phyloP scores from a whole-genome alignment of 1,139 yeast species.

The Magnusiomyces tetraspermus region DNA sequence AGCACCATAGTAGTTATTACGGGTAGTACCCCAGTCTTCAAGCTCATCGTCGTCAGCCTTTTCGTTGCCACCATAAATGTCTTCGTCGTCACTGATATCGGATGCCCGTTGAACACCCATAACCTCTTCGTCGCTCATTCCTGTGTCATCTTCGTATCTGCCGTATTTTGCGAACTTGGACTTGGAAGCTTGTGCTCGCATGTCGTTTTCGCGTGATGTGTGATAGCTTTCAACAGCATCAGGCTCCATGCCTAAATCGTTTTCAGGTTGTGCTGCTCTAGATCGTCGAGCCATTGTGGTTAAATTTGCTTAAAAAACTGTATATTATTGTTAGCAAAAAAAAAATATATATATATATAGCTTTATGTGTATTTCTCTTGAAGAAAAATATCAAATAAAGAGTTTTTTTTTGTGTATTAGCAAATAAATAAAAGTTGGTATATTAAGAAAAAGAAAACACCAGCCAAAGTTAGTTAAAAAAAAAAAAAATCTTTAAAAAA shows the following conservation, averaged over 20 bases:
- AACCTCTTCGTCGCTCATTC: conserved; percentile 45
- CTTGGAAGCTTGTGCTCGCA: conserved; percentile 8
- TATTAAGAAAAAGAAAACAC: too few relatives aligned
- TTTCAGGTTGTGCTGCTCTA: neutral
- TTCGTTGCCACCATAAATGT: conserved; percentile 27
- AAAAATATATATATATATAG: too few relatives aligned
- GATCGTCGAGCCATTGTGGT: conserved; percentile 2
- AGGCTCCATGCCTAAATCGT: conserved; percentile 10
- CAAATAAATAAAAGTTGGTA: too few relatives aligned
- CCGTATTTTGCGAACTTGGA: conserved; percentile 3
- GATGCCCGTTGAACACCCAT: conserved; percentile 31
- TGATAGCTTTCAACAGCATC: conserved; percentile 15
- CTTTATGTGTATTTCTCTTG: too few relatives aligned
- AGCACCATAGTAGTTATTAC: conserved; percentile 74
- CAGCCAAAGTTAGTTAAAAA: too few relatives aligned
- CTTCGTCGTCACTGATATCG: conserved; percentile 22
- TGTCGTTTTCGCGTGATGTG: conserved; percentile 9
- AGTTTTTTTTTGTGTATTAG: too few relatives aligned
- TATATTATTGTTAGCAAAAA: too few relatives aligned
- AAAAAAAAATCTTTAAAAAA: too few relatives aligned
- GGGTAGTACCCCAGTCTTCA: conserved; percentile 72
- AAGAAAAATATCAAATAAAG: too few relatives aligned
- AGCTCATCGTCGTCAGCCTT: conserved; percentile 42
- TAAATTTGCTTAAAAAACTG: too few relatives aligned
- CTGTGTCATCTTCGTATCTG: conserved; percentile 30